phyloP scores from a whole-genome alignment of 306 rosid species.

The Begonia peltatifolia region DNA sequence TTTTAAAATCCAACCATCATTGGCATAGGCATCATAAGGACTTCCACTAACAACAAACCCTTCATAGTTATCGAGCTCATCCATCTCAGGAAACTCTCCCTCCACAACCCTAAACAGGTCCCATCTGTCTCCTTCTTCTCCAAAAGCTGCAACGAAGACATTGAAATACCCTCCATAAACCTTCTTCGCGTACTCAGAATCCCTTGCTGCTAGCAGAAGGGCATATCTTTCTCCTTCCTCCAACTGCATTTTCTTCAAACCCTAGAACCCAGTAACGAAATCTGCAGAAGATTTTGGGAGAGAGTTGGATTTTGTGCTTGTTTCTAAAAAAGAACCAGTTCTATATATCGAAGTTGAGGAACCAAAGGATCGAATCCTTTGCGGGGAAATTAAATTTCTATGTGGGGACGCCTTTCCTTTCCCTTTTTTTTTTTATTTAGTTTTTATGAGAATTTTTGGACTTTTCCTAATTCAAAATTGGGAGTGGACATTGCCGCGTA shows the following conservation, averaged over 20 bases:
- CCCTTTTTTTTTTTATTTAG: too few relatives aligned
- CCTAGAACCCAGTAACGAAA: not conserved
- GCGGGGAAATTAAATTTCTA: too few relatives aligned
- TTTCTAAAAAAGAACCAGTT: too few relatives aligned
- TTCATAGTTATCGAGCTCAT: constrained; percentile 31
- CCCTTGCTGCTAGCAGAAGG: constrained; percentile 39
- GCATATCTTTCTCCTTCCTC: constrained; percentile 22
- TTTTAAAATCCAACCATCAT: constrained; percentile 42
- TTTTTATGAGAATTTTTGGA: too few relatives aligned
- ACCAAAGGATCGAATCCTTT: too few relatives aligned
- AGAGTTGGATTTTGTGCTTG: not conserved
- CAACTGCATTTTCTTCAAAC: constrained; percentile 4
- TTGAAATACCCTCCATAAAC: constrained; percentile 47
- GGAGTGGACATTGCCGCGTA: too few relatives aligned
- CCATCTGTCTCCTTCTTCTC: constrained; percentile 57
- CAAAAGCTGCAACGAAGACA: constrained; percentile 40
- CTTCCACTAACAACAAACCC: constrained; percentile 59
- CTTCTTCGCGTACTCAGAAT: constrained; percentile 44
- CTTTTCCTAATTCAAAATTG: too few relatives aligned
- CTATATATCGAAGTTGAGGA: too few relatives aligned
- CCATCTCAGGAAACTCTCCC: constrained; percentile 36
- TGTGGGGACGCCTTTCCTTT: too few relatives aligned
- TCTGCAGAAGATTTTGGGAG: too few relatives aligned
- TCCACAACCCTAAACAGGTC: constrained; percentile 48
- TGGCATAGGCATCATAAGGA: constrained; percentile 37